These are phyloP conservation scores for Tricharina praecox DNA, from an alignment of 495 filamentous ascomycete species.

Conservation along the genomic window DNA sequence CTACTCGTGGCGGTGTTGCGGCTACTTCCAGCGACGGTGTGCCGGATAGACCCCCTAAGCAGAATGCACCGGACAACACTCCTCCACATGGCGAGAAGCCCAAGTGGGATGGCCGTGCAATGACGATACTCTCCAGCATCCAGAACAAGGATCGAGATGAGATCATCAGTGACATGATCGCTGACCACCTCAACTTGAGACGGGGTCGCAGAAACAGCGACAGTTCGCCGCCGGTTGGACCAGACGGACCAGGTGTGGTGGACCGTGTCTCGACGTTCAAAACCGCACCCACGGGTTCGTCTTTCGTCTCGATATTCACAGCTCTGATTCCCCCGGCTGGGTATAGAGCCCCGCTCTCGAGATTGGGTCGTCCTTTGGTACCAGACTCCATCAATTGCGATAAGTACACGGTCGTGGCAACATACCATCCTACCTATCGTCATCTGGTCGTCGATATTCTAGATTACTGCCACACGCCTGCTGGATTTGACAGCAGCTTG, in stretches of 20 bases:
- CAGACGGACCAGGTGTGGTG: not conserved
- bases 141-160: not conserved
- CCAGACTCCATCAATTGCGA: not conserved
- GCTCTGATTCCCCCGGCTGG: not conserved
- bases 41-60: too few relatives aligned
- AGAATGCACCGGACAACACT: too few relatives aligned
- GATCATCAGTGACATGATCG: not conserved
- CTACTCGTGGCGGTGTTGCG: too few relatives aligned
- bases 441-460: slow-evolving; percentile 5
- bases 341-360: not conserved
- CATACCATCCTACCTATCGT: slow-evolving; percentile 3
- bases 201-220: not conserved
- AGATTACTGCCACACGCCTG: not conserved
- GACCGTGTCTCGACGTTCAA: not conserved
- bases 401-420: slow-evolving; percentile 1
- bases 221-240: not conserved
- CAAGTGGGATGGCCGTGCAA: too few relatives aligned
- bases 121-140: not conserved
- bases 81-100: too few relatives aligned
- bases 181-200: not conserved
- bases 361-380: not conserved
- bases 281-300: not conserved
- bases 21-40: too few relatives aligned
- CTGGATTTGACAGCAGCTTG: not conserved
- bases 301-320: slow-evolving; percentile 2